Percentiles rank a stretch among this genome's conserved stretches.
Conservation (phyloP, 2,329 filamentous ascomycete species). For the Talaromyces islandicus region DNA sequence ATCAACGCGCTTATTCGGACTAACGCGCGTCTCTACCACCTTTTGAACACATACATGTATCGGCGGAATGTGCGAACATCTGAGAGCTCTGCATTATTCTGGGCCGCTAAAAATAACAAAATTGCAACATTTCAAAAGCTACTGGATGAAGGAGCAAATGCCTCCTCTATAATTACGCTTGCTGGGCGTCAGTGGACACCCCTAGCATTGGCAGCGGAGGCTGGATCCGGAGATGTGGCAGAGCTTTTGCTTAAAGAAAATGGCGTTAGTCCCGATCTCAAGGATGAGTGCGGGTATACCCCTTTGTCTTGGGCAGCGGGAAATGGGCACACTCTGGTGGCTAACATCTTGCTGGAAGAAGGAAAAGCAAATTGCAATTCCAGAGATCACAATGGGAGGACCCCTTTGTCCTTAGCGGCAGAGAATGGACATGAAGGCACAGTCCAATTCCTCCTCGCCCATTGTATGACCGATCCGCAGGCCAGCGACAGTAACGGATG, state of each 20-base stretch:
- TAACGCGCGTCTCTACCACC: constrained; percentile 5
- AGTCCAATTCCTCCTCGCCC: neutral
- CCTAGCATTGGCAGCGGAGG: neutral
- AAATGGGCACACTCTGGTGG: neutral
- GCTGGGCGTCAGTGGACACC: neutral
- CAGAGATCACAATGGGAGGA: neutral
- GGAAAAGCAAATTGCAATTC: neutral
- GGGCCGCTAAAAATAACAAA: constrained; percentile 5
- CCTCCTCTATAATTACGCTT: neutral
- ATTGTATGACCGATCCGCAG: too few relatives aligned
- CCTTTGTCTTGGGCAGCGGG: neutral
- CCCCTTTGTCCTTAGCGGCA: neutral
- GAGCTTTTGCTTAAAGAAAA: neutral
- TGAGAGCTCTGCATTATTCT: constrained; percentile 7
- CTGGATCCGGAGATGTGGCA: neutral
- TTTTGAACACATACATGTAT: constrained; percentile 13
- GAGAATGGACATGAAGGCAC: neutral
- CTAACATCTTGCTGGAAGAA: neutral
- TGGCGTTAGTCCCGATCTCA: neutral
- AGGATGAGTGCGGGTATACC: neutral
- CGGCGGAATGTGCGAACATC: constrained; percentile 3
- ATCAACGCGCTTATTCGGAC: constrained; percentile 11
- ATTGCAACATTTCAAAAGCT: neutral
- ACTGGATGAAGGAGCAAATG: neutral
- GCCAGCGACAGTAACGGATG: neutral